Percentiles rank a stretch among this genome's conserved stretches.
These are phyloP conservation scores for Tetrapyrgos nigripes DNA, from an alignment of 1,284 basidiomycete species.

Conservation along the genomic window DNA sequence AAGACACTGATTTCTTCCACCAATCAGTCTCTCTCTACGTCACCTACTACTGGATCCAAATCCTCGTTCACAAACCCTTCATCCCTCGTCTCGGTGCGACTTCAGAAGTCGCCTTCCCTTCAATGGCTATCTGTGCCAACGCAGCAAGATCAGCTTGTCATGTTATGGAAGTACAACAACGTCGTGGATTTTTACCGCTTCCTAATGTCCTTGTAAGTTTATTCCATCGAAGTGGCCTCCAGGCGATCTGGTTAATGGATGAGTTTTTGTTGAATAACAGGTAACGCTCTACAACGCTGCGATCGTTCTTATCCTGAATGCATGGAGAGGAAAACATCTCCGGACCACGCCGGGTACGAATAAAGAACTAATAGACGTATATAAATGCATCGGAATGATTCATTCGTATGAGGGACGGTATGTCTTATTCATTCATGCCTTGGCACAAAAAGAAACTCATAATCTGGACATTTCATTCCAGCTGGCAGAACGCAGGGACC, in stretches of 20 bases:
- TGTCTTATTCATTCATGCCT: too few relatives aligned
- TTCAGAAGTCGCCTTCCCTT: constrained; percentile 37
- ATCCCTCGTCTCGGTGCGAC: constrained; percentile 16
- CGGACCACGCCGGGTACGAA: constrained; percentile 50
- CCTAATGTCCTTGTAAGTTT: constrained; percentile 19
- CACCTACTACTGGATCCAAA: constrained; percentile 66
- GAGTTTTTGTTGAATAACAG: constrained; percentile 23
- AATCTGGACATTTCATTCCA: too few relatives aligned
- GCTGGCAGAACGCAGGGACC: constrained; percentile 12
- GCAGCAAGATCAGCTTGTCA: constrained; percentile 53
- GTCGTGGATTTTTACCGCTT: constrained; percentile 11
- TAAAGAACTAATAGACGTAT: constrained; percentile 62
- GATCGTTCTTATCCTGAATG: constrained; percentile 66
- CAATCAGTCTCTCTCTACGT: constrained; percentile 67
- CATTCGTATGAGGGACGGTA: constrained; percentile 55
- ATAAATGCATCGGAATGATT: constrained; percentile 62
- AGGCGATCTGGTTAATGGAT: not conserved
- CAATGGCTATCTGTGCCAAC: constrained; percentile 57
- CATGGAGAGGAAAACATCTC: constrained; percentile 61
- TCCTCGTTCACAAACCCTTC: constrained; percentile 30
- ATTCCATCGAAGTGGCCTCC: not conserved
- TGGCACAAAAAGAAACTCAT: too few relatives aligned
- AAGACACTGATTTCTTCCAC: constrained; percentile 55
- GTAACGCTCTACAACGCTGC: too few relatives aligned
- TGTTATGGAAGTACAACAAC: constrained; percentile 32